These are phyloP conservation scores for Exophiala spinifera DNA, from an alignment of 2,329 filamentous ascomycete genomes.

Conservation along the genomic window DNA sequence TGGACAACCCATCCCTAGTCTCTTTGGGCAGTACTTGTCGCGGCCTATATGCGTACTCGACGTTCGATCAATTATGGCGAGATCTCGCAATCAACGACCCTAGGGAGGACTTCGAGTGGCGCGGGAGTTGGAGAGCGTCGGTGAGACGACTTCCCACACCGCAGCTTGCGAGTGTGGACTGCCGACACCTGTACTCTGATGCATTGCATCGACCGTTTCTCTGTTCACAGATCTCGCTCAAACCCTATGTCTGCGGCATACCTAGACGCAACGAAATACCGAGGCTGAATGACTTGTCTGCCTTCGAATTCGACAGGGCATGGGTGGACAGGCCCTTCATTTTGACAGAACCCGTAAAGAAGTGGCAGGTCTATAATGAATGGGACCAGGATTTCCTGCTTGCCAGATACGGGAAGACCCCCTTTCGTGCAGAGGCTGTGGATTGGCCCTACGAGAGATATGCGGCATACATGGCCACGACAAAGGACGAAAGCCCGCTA, in stretches of 20 bases:
- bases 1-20: conserved; percentile 63
- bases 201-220: conserved; percentile 85
- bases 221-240: conserved; percentile 72
- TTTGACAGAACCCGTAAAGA: conserved; percentile 73
- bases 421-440: conserved; percentile 87
- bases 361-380: conserved; percentile 72
- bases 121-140: conserved; percentile 79
- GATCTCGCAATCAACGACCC: conserved; percentile 62
- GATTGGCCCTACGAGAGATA: conserved; percentile 88
- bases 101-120: conserved; percentile 60
- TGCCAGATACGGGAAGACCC: conserved; percentile 60
- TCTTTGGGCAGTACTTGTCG: conserved; percentile 74
- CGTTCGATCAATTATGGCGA: conserved; percentile 87
- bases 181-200: conserved; percentile 81
- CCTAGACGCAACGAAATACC: conserved; percentile 70
- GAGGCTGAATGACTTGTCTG: conserved; percentile 65
- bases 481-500: conserved; percentile 78
- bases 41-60: conserved; percentile 79
- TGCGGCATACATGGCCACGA: conserved; percentile 74
- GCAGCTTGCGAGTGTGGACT: conserved; percentile 61
- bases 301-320: conserved; percentile 67
- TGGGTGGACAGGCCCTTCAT: conserved; percentile 87
- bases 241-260: conserved; percentile 67
- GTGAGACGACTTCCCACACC: conserved; percentile 59
- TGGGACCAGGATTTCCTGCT: conserved; percentile 73